These are phyloP conservation scores for Vickermania ingenoplastis DNA, from an alignment of 208 protist genomes.

Conservation along the genomic window DNA sequence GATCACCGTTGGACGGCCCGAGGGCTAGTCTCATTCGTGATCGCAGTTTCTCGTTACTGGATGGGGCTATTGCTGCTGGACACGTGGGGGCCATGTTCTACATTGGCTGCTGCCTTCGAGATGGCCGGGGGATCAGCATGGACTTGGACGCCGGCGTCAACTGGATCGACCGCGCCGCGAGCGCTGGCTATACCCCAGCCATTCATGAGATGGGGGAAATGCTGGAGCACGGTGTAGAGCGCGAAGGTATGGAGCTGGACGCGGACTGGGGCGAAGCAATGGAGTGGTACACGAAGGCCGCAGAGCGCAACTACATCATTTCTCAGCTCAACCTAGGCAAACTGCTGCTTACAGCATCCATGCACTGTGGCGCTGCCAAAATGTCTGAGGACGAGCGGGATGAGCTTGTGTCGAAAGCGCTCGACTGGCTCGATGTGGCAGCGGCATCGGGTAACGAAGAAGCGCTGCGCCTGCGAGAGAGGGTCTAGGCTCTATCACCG, in stretches of 20 bases:
- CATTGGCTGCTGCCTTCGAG: constrained; percentile 50
- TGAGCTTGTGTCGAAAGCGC: constrained; percentile 20
- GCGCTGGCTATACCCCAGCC: constrained; percentile 53
- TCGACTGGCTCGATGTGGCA: constrained; percentile 47
- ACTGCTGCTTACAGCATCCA: constrained; percentile 38
- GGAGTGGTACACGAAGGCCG: constrained; percentile 49
- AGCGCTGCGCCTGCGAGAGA: constrained; percentile 37
- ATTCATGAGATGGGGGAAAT: constrained; percentile 70
- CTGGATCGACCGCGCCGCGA: constrained; percentile 58
- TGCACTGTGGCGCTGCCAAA: constrained; percentile 11
- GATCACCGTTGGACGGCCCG: neutral
- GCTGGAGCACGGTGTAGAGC: constrained; percentile 37
- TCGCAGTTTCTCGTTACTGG: constrained; percentile 26
- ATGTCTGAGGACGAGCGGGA: constrained; percentile 4
- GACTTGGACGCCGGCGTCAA: constrained; percentile 33
- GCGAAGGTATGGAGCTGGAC: constrained; percentile 5
- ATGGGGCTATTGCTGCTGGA: constrained; percentile 24
- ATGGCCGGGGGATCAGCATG: constrained; percentile 32
- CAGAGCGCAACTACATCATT: constrained; percentile 35
- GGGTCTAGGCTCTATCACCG: constrained; percentile 7
- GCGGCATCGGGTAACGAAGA: constrained; percentile 46
- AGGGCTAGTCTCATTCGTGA: neutral
- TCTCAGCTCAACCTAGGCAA: constrained; percentile 76
- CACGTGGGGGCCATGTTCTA: constrained; percentile 64
- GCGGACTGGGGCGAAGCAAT: constrained; percentile 75